Evolutionary conservation across 441 rosid species (phyloP).

Genomic region (Melastoma candidum): DNA sequence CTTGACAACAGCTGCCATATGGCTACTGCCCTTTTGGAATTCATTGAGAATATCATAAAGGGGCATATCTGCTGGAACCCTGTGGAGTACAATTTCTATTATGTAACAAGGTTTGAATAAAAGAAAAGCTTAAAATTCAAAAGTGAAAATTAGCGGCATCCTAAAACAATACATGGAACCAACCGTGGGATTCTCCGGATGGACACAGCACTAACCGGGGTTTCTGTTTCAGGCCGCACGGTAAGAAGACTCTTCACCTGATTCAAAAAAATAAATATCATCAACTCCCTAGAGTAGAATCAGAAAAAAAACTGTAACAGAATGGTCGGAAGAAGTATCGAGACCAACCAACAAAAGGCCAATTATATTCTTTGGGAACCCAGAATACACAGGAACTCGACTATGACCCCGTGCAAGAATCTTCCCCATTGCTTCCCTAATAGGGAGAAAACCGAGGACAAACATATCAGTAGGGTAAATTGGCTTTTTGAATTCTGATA

Average conservation of each 20-base stretch:
- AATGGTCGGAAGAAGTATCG: background rate
- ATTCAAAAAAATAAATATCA: background rate
- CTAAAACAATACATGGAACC: background rate
- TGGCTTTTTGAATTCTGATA: too few relatives aligned
- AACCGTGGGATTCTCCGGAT: conserved; percentile 34
- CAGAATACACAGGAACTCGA: conserved; percentile 24
- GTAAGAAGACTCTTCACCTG: conserved; percentile 31
- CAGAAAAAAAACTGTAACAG: background rate
- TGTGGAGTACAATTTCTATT: conserved; percentile 4
- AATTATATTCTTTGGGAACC: conserved; percentile 21
- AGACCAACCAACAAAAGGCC: conserved; percentile 19
- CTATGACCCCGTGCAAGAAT: conserved; percentile 25
- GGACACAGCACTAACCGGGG: conserved; percentile 24
- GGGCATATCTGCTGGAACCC: conserved; percentile 41
- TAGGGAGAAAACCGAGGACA: background rate
- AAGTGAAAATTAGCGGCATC: too few relatives aligned
- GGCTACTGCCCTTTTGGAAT: conserved; percentile 60
- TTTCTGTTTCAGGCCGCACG: conserved; percentile 23
- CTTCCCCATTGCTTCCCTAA: conserved; percentile 16
- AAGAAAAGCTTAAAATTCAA: too few relatives aligned
- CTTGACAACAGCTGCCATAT: conserved; percentile 46
- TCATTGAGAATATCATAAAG: conserved; percentile 44
- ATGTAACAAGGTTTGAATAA: too few relatives aligned
- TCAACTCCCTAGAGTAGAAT: background rate
- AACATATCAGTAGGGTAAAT: too few relatives aligned